A percentile compares a stretch with the other conserved stretches of the same genome.
Conservation (phyloP, 331 rosid species). For the Acacia pycnantha region DNA sequence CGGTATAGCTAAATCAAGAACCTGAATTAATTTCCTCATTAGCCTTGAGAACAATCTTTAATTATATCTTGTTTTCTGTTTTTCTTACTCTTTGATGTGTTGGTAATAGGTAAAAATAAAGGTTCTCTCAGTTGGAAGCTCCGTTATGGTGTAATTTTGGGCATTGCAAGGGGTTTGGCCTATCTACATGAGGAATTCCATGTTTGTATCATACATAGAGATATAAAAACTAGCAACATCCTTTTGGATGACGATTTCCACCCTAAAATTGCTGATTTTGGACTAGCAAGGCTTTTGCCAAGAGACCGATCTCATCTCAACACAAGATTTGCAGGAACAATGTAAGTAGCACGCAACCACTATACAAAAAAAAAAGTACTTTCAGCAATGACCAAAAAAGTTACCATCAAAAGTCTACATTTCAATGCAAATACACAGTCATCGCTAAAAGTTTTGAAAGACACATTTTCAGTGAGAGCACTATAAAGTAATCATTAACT, state of each 20-base stretch:
- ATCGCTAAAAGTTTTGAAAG: no score
- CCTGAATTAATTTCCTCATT: no score
- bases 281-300: neutral
- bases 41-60: neutral
- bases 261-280: neutral
- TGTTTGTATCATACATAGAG: conserved; percentile 47
- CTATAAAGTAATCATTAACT: no score
- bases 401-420: no score
- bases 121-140: neutral
- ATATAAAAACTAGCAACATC: conserved; percentile 39
- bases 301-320: neutral
- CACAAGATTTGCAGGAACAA: neutral
- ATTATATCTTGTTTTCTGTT: neutral
- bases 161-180: neutral
- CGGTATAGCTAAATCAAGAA: conserved; percentile 17
- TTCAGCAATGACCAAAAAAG: no score
- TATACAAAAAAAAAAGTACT: neutral
- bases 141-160: neutral
- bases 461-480: no score
- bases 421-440: no score
- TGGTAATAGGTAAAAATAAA: neutral
- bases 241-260: neutral
- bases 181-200: neutral
- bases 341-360: neutral
- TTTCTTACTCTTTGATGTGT: neutral